phyloP scores from a whole-genome alignment of 2,329 filamentous ascomycete species.

The Diaporthe ilicicola region DNA sequence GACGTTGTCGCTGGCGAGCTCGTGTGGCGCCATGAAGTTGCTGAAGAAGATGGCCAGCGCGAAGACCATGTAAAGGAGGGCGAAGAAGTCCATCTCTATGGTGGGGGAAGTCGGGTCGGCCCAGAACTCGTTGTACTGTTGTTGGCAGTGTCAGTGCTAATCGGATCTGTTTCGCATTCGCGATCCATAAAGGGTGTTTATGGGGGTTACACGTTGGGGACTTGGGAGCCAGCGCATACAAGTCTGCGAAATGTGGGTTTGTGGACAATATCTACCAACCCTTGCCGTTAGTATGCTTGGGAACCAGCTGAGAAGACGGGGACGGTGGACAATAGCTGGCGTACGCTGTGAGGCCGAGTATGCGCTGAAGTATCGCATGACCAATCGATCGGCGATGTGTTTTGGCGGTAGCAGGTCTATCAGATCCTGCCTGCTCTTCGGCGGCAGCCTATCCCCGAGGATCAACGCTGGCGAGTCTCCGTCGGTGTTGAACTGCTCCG shows the following conservation, averaged over 20 bases:
- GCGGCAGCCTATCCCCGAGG: constrained; percentile 49
- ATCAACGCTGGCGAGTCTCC: constrained; percentile 52
- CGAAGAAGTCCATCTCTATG: constrained; percentile 56
- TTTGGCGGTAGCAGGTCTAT: constrained; percentile 57
- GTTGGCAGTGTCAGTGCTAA: constrained; percentile 2
- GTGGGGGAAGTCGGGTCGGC: constrained; percentile 46
- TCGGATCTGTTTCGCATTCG: no score
- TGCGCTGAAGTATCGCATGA: constrained; percentile 63
- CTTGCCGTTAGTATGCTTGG: constrained; percentile 25
- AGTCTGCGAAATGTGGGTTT: constrained; percentile 59
- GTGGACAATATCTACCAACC: constrained; percentile 58
- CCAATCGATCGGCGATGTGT: constrained; percentile 56
- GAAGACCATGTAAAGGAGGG: constrained; percentile 58
- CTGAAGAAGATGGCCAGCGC: constrained; percentile 55
- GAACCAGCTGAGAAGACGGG: background rate
- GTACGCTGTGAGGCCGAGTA: constrained; percentile 61
- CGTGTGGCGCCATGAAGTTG: constrained; percentile 52
- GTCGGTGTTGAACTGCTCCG: constrained; percentile 43
- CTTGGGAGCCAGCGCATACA: constrained; percentile 41
- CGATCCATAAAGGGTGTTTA: constrained; percentile 7
- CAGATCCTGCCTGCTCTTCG: constrained; percentile 55
- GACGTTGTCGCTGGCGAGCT: constrained; percentile 54
- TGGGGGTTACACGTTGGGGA: background rate
- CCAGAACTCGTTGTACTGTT: constrained; percentile 60
- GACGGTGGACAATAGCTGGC: constrained; percentile 30